Percentiles rank a stretch among this genome's conserved stretches.
phyloP scores from a whole-genome alignment of 495 filamentous ascomycete genomes.

The Neurospora sp. region DNA sequence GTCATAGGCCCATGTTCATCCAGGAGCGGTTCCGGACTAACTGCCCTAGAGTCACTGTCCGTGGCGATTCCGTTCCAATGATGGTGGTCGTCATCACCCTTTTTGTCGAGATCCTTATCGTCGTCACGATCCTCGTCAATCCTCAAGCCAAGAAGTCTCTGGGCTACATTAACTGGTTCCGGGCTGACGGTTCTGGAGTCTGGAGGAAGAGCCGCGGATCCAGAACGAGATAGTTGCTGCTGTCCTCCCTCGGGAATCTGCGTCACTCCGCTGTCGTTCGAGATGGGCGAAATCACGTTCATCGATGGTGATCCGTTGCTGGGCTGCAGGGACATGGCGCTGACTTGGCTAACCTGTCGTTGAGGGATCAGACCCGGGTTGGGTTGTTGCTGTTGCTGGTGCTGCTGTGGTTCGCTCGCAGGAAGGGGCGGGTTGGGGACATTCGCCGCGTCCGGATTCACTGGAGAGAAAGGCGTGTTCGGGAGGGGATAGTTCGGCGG shows the following conservation, averaged over 20 bases:
- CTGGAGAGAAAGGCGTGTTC: conserved; percentile 9
- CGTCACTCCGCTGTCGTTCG: neutral
- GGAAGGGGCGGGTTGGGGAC: conserved; percentile 4
- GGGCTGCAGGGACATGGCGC: conserved; percentile 19
- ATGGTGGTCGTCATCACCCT: neutral
- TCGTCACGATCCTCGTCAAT: neutral
- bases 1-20: neutral
- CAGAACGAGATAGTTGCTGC: neutral
- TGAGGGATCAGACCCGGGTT: conserved; percentile 6
- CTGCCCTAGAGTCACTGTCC: neutral
- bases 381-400: neutral
- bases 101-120: neutral
- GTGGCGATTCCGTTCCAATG: neutral
- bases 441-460: conserved; percentile 7
- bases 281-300: conserved; percentile 1
- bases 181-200: conserved; percentile 19
- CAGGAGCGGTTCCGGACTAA: neutral
- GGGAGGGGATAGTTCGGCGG: conserved; percentile 1
- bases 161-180: conserved; percentile 3
- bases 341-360: conserved; percentile 16
- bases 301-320: neutral
- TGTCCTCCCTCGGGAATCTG: conserved; percentile 4
- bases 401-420: neutral
- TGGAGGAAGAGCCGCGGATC: neutral
- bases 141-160: neutral